phyloP scores from a whole-genome alignment of 805 yeast genomes.

The Suhomyces xylopsoci region DNA sequence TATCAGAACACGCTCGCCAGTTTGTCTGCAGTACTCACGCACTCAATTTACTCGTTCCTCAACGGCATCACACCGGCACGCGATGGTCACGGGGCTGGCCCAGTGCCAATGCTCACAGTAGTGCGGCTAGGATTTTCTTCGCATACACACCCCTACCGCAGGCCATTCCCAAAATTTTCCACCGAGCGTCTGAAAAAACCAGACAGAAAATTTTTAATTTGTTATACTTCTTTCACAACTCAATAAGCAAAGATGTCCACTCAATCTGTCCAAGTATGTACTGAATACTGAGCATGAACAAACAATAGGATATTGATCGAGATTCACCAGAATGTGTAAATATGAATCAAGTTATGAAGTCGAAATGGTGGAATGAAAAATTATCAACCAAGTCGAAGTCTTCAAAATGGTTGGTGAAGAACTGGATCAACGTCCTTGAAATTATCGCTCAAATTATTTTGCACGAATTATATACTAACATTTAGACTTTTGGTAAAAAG shows the following conservation, averaged over 20 bases:
- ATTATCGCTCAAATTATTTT: background rate
- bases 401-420: background rate
- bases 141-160: slow-evolving; percentile 2
- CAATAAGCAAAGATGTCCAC: slow-evolving; percentile 51
- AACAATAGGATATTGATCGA: background rate
- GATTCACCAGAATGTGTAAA: background rate
- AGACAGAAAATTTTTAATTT: slow-evolving; percentile 8
- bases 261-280: slow-evolving; percentile 88
- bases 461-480: slow-evolving; percentile 17
- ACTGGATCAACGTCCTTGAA: background rate
- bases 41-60: background rate
- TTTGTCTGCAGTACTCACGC: background rate
- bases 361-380: background rate
- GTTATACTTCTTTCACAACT: slow-evolving; percentile 8
- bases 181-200: slow-evolving; percentile 8
- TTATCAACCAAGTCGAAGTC: background rate
- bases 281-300: slow-evolving; percentile 2
- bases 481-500: slow-evolving; percentile 98
- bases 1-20: background rate
- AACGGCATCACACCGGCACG: background rate
- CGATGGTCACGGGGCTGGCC: background rate
- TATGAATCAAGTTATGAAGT: background rate
- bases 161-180: slow-evolving; percentile 2
- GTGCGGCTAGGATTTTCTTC: slow-evolving; percentile 2
- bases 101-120: background rate